These are phyloP conservation scores for Phaffia tasmanica DNA, from an alignment of 768 basidiomycete genomes.

Conservation along the genomic window DNA sequence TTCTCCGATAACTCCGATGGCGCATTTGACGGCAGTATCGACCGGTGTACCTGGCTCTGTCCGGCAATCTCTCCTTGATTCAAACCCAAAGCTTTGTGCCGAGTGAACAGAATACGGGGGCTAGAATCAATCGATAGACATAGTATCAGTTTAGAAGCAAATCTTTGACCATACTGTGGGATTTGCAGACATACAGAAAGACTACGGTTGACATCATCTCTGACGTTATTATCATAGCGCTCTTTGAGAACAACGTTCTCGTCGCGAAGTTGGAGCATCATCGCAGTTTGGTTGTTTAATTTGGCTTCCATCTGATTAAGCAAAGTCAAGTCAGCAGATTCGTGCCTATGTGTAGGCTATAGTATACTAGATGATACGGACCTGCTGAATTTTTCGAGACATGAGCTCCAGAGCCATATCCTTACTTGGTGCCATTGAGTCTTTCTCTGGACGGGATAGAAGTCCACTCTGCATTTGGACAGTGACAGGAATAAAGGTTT, in stretches of 20 bases:
- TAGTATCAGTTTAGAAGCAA: not conserved
- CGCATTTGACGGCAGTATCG: conserved; percentile 23
- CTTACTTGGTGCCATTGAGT: conserved; percentile 7
- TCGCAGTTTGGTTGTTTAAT: conserved; percentile 19
- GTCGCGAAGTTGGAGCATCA: conserved; percentile 24
- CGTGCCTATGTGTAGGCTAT: not conserved
- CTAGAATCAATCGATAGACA: not conserved
- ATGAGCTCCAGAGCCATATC: conserved; percentile 18
- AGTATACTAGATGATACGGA: not conserved
- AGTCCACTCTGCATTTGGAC: not conserved
- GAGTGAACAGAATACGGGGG: not conserved
- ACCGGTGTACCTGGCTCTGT: conserved; percentile 16
- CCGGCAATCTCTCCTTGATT: conserved; percentile 4
- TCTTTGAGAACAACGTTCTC: conserved; percentile 24
- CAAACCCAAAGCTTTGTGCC: not conserved
- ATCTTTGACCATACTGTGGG: not conserved
- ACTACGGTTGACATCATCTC: conserved; percentile 2
- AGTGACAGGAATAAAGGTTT: not conserved
- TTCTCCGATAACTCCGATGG: conserved; percentile 21
- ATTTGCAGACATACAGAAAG: not conserved
- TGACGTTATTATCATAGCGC: not conserved
- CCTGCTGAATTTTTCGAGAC: conserved; percentile 20
- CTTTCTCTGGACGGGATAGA: not conserved
- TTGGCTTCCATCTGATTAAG: conserved; percentile 23
- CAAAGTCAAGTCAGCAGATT: not conserved